These are phyloP conservation scores for Aspergillus olivimuriae DNA, from an alignment of 495 filamentous ascomycete species.

Conservation along the genomic window DNA sequence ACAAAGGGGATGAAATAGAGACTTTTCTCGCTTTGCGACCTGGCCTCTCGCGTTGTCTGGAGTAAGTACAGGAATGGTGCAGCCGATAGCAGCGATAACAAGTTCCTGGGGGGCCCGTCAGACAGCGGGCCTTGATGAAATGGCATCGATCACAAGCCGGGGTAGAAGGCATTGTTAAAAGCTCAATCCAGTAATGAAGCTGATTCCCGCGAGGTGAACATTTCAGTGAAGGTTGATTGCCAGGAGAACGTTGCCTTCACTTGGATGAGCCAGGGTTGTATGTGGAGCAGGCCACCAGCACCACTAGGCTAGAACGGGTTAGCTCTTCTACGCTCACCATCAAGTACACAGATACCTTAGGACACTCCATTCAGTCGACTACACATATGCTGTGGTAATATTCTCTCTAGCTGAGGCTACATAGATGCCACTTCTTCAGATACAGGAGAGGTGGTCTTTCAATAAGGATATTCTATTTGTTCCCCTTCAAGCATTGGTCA, in stretches of 20 bases:
- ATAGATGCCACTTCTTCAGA: no score
- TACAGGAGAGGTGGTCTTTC: no score
- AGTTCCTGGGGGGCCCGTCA: constrained; percentile 3
- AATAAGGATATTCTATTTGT: neutral
- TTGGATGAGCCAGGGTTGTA: neutral
- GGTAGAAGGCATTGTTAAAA: neutral
- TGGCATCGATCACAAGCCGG: constrained; percentile 9
- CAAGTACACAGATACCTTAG: no score
- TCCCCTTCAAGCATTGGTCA: constrained; percentile 11
- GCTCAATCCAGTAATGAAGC: no score
- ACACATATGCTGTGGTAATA: neutral
- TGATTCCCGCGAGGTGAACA: no score
- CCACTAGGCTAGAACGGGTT: no score
- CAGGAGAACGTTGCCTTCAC: no score
- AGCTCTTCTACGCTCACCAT: no score
- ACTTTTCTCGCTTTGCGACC: constrained; percentile 4
- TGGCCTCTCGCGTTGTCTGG: constrained; percentile 3
- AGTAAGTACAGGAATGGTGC: constrained; percentile 6
- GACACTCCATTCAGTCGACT: no score
- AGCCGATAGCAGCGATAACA: constrained; percentile 12
- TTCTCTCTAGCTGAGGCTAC: neutral
- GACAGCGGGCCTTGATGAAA: constrained; percentile 6
- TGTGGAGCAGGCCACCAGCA: no score
- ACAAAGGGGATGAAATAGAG: neutral
- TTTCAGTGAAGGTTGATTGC: no score